Percentiles rank a stretch among this genome's conserved stretches.
These are phyloP conservation scores for Bisporella sp. DNA, from an alignment of 2,329 filamentous ascomycete genomes.

Conservation along the genomic window DNA sequence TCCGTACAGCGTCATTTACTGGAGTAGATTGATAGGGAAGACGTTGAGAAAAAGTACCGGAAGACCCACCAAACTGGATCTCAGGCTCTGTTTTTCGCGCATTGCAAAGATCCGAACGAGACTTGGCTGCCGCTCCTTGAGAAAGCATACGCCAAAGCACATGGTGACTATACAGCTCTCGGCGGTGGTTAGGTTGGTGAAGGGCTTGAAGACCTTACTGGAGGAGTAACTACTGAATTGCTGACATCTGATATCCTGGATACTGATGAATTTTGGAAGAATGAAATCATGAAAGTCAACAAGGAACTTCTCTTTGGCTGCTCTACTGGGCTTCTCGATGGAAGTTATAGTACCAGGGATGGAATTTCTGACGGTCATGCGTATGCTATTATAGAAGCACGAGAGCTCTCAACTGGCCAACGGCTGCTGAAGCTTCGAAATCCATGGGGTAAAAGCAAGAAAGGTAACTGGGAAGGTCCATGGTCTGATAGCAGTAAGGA, in stretches of 20 bases:
- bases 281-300: slow-evolving; percentile 76
- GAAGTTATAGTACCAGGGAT: slow-evolving; percentile 52
- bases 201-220: slow-evolving; percentile 52
- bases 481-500: slow-evolving; percentile 54
- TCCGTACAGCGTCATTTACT: slow-evolving; percentile 68
- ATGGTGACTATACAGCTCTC: slow-evolving; percentile 72
- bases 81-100: slow-evolving; percentile 70
- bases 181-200: slow-evolving; percentile 58
- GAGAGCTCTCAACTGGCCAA: slow-evolving; percentile 43
- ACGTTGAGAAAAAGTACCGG: slow-evolving; percentile 63
- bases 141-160: slow-evolving; percentile 79
- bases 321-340: slow-evolving; percentile 54
- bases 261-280: slow-evolving; percentile 74
- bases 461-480: slow-evolving; percentile 52
- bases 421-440: slow-evolving; percentile 51
- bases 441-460: slow-evolving; percentile 52
- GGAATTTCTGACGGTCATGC: slow-evolving; percentile 53
- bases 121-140: slow-evolving; percentile 77
- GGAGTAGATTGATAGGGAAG: slow-evolving; percentile 67
- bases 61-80: slow-evolving; percentile 47
- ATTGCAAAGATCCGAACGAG: slow-evolving; percentile 68
- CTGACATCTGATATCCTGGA: slow-evolving; percentile 68
- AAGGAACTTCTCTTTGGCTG: slow-evolving; percentile 74
- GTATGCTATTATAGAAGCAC: slow-evolving; percentile 54
- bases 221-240: slow-evolving; percentile 65